These are phyloP conservation scores for Picea engelmannii DNA, from an alignment of 83 land plant genomes.

Conservation along the genomic window DNA sequence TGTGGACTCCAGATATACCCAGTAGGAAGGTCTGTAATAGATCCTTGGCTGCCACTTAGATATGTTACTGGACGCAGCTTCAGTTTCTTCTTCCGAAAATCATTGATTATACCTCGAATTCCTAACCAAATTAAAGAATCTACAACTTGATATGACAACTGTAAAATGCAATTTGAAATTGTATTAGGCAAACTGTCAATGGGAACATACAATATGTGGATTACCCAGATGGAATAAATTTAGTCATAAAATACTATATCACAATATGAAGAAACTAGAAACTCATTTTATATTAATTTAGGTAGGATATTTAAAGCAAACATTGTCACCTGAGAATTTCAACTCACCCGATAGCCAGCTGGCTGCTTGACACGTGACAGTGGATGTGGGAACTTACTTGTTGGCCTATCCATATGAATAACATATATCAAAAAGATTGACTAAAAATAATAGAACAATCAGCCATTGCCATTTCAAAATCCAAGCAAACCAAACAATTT, in stretches of 20 bases:
- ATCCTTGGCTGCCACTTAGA: constrained; percentile 86
- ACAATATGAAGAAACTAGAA: neutral
- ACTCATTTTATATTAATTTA: neutral
- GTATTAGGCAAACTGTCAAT: neutral
- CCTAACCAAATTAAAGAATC: constrained; percentile 98
- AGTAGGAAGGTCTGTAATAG: constrained; percentile 76
- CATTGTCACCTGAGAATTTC: neutral
- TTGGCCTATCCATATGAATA: constrained; percentile 54
- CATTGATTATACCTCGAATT: constrained; percentile 91
- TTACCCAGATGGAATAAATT: neutral
- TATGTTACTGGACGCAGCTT: constrained; percentile 94
- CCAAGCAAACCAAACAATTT: neutral
- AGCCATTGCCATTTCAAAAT: neutral
- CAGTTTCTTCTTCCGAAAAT: constrained; percentile 88
- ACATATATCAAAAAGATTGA: neutral
- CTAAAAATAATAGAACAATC: neutral
- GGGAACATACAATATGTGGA: neutral
- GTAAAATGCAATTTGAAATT: constrained; percentile 22
- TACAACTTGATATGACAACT: constrained; percentile 98
- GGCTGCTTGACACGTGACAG: constrained; percentile 81
- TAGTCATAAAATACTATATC: neutral
- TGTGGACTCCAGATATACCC: constrained; percentile 99
- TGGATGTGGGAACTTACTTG: constrained; percentile 93
- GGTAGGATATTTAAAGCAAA: neutral
- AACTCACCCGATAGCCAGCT: constrained; percentile 87